Conservation (phyloP, 352 stramenopile species). For the Pythium aphanidermatum region DNA sequence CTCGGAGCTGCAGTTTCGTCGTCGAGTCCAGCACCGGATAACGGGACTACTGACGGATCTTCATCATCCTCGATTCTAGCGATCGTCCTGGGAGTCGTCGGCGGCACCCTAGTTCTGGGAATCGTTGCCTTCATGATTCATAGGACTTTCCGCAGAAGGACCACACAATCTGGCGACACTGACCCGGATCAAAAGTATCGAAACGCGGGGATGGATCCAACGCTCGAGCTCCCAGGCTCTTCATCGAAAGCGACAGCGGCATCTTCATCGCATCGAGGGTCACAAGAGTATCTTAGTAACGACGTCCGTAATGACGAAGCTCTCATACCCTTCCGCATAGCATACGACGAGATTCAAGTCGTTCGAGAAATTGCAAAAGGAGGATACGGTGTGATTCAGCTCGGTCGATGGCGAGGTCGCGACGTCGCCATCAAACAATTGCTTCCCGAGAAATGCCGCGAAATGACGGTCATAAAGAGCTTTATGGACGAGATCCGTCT, state of each 20-base stretch:
- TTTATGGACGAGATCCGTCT: conserved; percentile 38
- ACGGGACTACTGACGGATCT: no score
- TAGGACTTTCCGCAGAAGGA: not conserved
- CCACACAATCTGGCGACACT: not conserved
- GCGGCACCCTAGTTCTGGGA: not conserved
- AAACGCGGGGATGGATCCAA: not conserved
- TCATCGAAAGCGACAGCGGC: not conserved
- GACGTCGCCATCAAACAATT: conserved; percentile 20
- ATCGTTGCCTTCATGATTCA: conserved; percentile 1
- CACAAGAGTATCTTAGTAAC: conserved; percentile 16
- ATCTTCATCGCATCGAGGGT: not conserved
- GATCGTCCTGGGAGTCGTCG: conserved; percentile 2
- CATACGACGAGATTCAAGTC: conserved; percentile 5
- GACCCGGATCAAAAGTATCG: conserved; percentile 3
- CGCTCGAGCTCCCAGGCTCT: not conserved
- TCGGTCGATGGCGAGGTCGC: conserved; percentile 1
- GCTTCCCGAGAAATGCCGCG: conserved; percentile 14
- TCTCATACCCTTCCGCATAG: conserved; percentile 12
- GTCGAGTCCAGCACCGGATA: no score
- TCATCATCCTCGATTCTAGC: conserved; percentile 1
- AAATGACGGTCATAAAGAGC: conserved; percentile 14
- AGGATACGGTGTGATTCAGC: conserved; percentile 17
- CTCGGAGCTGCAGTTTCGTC: not conserved
- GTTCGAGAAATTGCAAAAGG: conserved; percentile 11
- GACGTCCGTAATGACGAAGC: conserved; percentile 19